Base-by-base conservation (phyloP, 75 land plant genomes). In the Pinus taeda region DNA sequence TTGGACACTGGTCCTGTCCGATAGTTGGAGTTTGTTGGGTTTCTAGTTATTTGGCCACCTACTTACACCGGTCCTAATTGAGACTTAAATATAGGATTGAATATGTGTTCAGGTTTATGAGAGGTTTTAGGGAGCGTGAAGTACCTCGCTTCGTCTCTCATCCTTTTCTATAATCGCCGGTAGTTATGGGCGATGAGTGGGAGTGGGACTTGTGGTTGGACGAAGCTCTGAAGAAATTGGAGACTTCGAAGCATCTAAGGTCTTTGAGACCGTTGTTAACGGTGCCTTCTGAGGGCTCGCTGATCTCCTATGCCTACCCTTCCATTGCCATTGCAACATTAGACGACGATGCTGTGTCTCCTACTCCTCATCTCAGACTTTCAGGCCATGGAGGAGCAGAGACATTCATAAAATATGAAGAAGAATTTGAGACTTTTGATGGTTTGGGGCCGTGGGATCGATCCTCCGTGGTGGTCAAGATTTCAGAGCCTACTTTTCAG, bases 121-220 rank as follows among this genome's bases (percentile, higher is more conserved):
- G 55, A 9, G 55, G 55, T 49, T 49, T 49, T 49, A 49, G 55
- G 55, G 11, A 49, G 55, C 55, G 55, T 49, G 12, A 49, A 49
- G 11, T 9, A 49, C 11, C 49, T 49, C 55, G 1, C 55, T 9
- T 49, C 55, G 0, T 2, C 55, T 49, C 55, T 49, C 55, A 49
- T 9, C 9, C 55, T 49, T 49, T 9, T 49, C 55, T 49, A 49
- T 49, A 8, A 9, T 9, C 55, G 1, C 55, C 12, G 1, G 55
- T 49, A 49, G 55, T 9, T 2, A 49, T 49, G 55, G 55, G 55
- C 11, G 55, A 49, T 49, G 55, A 1, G 49, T 45, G 49, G 73
- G 73, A 56, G 15, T 95, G 98, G 97, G 93, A 86, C n/a, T 11
- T 15, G 2, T 94, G 95, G 94, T 85, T 96, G 12, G 97, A 88